phyloP scores from a whole-genome alignment of 768 basidiomycete genomes.

The Auricularia heimuer region DNA sequence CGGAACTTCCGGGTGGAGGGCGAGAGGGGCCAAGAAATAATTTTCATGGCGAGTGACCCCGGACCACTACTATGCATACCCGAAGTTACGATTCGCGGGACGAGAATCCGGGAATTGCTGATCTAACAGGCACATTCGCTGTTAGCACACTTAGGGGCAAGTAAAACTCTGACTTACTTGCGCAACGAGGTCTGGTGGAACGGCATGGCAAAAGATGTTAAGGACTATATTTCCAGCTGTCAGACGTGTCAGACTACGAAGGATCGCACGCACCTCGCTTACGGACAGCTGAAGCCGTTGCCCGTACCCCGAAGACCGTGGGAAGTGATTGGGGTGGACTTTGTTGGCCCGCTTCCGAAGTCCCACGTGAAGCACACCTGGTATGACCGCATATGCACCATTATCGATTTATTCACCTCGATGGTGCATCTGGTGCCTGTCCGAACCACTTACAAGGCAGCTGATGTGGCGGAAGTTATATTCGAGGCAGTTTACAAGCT shows the following conservation, averaged over 20 bases:
- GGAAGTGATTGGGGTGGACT: conserved; percentile 21
- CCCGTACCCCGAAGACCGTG: conserved; percentile 17
- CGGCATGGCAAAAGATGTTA: no score
- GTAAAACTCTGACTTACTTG: no score
- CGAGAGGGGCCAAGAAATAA: no score
- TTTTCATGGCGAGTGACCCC: not conserved
- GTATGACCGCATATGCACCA: not conserved
- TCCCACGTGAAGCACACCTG: conserved; percentile 11
- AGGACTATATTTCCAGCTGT: no score
- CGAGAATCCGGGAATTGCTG: conserved; percentile 6
- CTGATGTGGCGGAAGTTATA: conserved; percentile 7
- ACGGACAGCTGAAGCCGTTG: conserved; percentile 17
- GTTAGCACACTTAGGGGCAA: conserved; percentile 25
- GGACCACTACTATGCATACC: conserved; percentile 8
- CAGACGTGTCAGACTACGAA: conserved; percentile 15
- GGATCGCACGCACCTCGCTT: conserved; percentile 11
- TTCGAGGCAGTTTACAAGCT: conserved; percentile 4
- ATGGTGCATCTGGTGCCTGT: conserved; percentile 9
- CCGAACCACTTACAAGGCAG: conserved; percentile 1
- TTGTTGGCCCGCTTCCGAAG: conserved; percentile 15
- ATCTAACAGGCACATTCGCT: conserved; percentile 22
- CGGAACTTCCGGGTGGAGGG: no score
- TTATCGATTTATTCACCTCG: conserved; percentile 7
- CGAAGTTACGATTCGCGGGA: not conserved
- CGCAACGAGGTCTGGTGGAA: no score